These are phyloP conservation scores for Biscogniauxia mediterranea DNA, from an alignment of 2,329 filamentous ascomycete species.

Conservation along the genomic window DNA sequence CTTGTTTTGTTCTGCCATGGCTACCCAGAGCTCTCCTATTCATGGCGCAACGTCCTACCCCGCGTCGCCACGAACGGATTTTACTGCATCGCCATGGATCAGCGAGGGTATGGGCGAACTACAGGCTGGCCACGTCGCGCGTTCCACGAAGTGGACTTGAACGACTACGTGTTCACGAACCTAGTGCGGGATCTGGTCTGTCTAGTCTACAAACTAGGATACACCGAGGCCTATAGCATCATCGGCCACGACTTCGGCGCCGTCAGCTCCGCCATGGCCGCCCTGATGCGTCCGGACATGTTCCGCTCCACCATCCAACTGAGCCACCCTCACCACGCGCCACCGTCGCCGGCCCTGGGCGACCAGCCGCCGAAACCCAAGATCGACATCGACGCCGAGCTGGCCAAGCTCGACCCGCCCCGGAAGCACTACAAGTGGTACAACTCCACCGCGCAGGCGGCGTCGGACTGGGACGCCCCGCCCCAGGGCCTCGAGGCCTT, in stretches of 20 bases:
- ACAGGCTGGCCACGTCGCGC: slow-evolving; percentile 54
- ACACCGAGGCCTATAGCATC: slow-evolving; percentile 55
- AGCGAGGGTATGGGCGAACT: slow-evolving; percentile 66
- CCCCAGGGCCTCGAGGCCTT: slow-evolving; percentile 50
- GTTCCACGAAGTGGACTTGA: slow-evolving; percentile 53
- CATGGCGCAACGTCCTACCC: slow-evolving; percentile 64
- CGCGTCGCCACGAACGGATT: slow-evolving; percentile 59
- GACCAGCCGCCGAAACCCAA: slow-evolving; percentile 15
- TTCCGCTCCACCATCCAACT: slow-evolving; percentile 62
- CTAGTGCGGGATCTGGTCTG: slow-evolving; percentile 62
- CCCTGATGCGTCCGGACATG: slow-evolving; percentile 62
- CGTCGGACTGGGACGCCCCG: slow-evolving; percentile 42
- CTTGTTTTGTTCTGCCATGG: slow-evolving; percentile 64
- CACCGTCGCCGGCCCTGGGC: slow-evolving; percentile 45
- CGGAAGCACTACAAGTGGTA: slow-evolving; percentile 71
- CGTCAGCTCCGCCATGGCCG: slow-evolving; percentile 57
- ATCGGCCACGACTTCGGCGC: slow-evolving; percentile 68
- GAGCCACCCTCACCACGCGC: slow-evolving; percentile 62
- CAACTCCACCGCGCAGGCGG: slow-evolving; percentile 51
- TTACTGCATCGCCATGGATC: slow-evolving; percentile 65
- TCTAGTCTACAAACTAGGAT: slow-evolving; percentile 60
- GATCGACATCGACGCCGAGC: slow-evolving; percentile 52
- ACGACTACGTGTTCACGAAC: slow-evolving; percentile 55
- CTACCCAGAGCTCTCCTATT: slow-evolving; percentile 67
- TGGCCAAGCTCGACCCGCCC: slow-evolving; percentile 53